Percentiles rank a stretch among this genome's conserved stretches.
These are phyloP conservation scores for Pseudoperonospora humuli DNA, from an alignment of 352 stramenopile species.

Conservation along the genomic window DNA sequence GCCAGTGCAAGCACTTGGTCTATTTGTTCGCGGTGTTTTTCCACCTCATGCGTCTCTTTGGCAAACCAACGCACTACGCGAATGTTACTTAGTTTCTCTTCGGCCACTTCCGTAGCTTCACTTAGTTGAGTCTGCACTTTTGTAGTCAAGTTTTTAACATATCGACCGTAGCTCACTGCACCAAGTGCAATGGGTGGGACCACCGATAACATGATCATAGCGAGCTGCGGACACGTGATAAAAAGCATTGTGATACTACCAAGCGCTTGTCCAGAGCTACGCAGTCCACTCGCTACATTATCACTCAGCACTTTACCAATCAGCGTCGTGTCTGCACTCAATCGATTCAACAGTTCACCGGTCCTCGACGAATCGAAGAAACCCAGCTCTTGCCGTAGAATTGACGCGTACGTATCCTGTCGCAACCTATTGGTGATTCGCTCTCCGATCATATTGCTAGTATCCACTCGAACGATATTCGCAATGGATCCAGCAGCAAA, in stretches of 20 bases:
- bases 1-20: conserved; percentile 54
- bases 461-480: conserved; percentile 66
- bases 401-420: conserved; percentile 72
- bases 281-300: conserved; percentile 71
- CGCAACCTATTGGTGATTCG: conserved; percentile 73
- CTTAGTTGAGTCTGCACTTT: conserved; percentile 88
- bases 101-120: conserved; percentile 86
- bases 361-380: conserved; percentile 89
- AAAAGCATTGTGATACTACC: conserved; percentile 88
- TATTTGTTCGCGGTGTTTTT: conserved; percentile 47
- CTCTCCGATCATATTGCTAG: conserved; percentile 83
- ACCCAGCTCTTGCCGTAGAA: conserved; percentile 79
- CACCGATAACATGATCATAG: conserved; percentile 84
- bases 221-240: conserved; percentile 86
- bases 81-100: conserved; percentile 90
- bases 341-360: conserved; percentile 87
- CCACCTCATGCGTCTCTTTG: conserved; percentile 66
- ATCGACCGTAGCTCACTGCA: conserved; percentile 80
- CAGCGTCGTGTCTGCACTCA: conserved; percentile 87
- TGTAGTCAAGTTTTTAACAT: conserved; percentile 81
- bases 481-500: conserved; percentile 64
- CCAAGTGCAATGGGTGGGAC: conserved; percentile 89
- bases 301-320: conserved; percentile 91
- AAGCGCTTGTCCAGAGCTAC: conserved; percentile 71
- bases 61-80: conserved; percentile 90